Evolutionary conservation across 2,329 filamentous ascomycete genomes (phyloP).

Genomic region (Cladosporium phlei): DNA sequence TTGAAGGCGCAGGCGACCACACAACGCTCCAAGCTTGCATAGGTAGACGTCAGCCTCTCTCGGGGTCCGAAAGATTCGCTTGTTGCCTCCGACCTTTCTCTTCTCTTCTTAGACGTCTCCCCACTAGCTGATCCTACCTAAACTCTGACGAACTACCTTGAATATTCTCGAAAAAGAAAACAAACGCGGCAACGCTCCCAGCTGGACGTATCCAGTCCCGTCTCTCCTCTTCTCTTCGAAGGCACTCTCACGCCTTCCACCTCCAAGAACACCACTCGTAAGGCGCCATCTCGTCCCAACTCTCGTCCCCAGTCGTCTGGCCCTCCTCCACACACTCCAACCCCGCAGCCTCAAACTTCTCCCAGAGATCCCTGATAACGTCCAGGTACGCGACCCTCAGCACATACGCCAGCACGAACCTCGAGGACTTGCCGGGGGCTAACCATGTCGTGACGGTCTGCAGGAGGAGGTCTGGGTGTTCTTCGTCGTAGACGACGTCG

Average conservation of each 20-base stretch:
- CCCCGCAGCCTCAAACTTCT: slow-evolving; percentile 34
- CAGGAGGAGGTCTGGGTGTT: slow-evolving; percentile 37
- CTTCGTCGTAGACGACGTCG: slow-evolving; percentile 40
- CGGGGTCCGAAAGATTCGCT: no score
- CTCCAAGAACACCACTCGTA: slow-evolving; percentile 37
- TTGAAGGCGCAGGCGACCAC: no score
- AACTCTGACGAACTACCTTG: no score
- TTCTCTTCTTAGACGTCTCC: no score
- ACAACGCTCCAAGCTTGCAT: no score
- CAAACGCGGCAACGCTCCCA: no score
- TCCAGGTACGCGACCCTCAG: slow-evolving; percentile 41
- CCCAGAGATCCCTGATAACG: slow-evolving; percentile 40
- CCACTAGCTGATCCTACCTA: no score
- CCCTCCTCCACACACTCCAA: slow-evolving; percentile 35
- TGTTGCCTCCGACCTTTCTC: no score
- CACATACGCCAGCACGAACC: slow-evolving; percentile 38
- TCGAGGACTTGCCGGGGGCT: slow-evolving; percentile 22
- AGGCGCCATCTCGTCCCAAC: slow-evolving; percentile 35
- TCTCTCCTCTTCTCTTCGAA: no score
- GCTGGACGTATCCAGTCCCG: no score
- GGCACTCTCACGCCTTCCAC: slow-evolving; percentile 31
- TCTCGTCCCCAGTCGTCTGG: slow-evolving; percentile 25
- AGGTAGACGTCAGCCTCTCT: no score
- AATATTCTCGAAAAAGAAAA: no score
- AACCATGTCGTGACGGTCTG: slow-evolving; percentile 36